Evolutionary conservation across 306 rosid species (phyloP).

Genomic region (Dalbergia cochinchinensis): DNA sequence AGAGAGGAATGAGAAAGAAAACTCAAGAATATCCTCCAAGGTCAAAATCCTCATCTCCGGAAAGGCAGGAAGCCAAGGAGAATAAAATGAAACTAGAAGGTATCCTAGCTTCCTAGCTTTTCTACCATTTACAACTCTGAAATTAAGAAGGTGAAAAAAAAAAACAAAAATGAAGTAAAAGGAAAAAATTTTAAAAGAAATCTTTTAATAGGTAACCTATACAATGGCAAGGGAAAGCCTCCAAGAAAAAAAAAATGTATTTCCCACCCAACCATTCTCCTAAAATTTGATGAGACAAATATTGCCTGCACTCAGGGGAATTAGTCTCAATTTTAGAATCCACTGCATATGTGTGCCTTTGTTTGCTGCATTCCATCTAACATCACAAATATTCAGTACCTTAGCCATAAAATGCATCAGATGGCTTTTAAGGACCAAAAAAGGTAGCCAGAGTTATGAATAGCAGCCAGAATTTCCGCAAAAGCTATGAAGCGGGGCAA

Average conservation of each 20-base stretch:
- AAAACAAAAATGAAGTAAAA: neutral
- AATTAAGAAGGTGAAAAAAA: neutral
- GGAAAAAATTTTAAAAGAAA: neutral
- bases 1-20: slow-evolving; percentile 5
- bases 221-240: neutral
- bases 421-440: neutral
- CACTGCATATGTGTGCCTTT: neutral
- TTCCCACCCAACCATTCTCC: neutral
- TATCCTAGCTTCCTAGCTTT: slow-evolving; percentile 22
- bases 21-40: neutral
- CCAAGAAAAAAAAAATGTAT: neutral
- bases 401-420: neutral
- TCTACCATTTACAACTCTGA: neutral
- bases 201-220: too few relatives aligned
- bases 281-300: neutral
- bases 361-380: slow-evolving; percentile 6
- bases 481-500: neutral
- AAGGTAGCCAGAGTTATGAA: slow-evolving; percentile 5
- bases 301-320: neutral
- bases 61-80: slow-evolving; percentile 3
- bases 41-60: neutral
- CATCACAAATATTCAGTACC: neutral
- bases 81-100: neutral
- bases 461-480: neutral
- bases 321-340: slow-evolving; percentile 3